A percentile compares a stretch with the other conserved stretches of the same genome.
phyloP scores from a whole-genome alignment of 192 early-diverging fungal species.

The Backusella westeae region DNA sequence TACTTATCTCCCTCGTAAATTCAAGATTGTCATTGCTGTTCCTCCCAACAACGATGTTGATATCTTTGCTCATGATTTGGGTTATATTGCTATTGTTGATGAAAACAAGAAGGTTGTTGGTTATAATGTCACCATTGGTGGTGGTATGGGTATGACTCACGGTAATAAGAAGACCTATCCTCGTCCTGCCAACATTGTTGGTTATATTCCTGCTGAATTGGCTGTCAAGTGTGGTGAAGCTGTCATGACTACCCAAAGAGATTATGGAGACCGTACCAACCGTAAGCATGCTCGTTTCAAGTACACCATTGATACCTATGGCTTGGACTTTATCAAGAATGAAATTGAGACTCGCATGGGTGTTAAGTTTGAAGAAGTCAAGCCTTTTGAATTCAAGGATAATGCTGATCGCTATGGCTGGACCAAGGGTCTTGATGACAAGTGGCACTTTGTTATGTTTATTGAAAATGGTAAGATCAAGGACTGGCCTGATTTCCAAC shows the following conservation, averaged over 20 bases:
- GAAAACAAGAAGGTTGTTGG: slow-evolving; percentile 73
- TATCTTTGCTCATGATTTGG: slow-evolving; percentile 93
- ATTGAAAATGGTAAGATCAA: slow-evolving; percentile 91
- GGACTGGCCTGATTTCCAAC: slow-evolving; percentile 69
- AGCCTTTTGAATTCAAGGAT: slow-evolving; percentile 76
- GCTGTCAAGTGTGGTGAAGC: slow-evolving; percentile 84
- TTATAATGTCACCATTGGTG: slow-evolving; percentile 93
- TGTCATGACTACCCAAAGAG: slow-evolving; percentile 91
- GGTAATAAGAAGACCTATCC: slow-evolving; percentile 98
- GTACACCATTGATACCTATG: slow-evolving; percentile 97
- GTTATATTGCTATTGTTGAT: slow-evolving; percentile 88
- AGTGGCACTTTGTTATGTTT: slow-evolving; percentile 85
- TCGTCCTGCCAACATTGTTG: slow-evolving; percentile 72
- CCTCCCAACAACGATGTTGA: slow-evolving; percentile 98
- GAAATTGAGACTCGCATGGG: slow-evolving; percentile 85
- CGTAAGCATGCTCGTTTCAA: slow-evolving; percentile 97
- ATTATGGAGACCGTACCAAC: slow-evolving; percentile 95
- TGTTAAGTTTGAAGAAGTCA: slow-evolving; percentile 62
- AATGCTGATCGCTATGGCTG: slow-evolving; percentile 97
- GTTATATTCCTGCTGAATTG: slow-evolving; percentile 75
- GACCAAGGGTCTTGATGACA: slow-evolving; percentile 65
- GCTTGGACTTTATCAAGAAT: slow-evolving; percentile 85
- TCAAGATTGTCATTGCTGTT: slow-evolving; percentile 91
- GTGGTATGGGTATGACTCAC: slow-evolving; percentile 99
- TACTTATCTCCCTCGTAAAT: slow-evolving; percentile 94